Conservation (phyloP, 1,284 basidiomycete species). For the Microbotryum scabiosae region DNA sequence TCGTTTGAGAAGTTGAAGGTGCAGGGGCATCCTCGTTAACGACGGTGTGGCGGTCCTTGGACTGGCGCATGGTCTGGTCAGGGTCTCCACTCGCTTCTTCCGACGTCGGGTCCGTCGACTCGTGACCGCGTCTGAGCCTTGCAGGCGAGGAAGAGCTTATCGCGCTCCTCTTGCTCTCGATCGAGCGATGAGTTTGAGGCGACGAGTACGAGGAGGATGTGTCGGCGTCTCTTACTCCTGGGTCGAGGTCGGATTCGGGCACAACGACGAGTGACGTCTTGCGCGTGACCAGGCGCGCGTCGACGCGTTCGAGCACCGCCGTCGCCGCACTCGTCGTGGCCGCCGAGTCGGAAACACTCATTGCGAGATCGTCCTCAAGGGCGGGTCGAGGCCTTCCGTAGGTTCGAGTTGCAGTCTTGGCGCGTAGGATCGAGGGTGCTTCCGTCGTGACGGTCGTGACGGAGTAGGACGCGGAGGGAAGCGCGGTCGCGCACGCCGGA, state of each 20-base stretch:
- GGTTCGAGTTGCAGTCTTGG: not conserved
- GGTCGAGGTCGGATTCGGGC: slow-evolving; percentile 13
- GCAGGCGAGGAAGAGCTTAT: slow-evolving; percentile 3
- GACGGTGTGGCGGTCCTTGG: not conserved
- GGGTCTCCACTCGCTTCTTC: slow-evolving; percentile 4
- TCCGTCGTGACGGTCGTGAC: too few relatives aligned
- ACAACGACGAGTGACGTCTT: slow-evolving; percentile 2
- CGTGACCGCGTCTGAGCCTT: not conserved
- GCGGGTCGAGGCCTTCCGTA: not conserved
- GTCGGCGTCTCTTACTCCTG: too few relatives aligned
- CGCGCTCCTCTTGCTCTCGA: not conserved
- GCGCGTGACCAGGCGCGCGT: not conserved
- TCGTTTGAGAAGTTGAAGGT: not conserved
- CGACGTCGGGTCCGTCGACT: slow-evolving; percentile 23
- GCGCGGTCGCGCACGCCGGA: too few relatives aligned
- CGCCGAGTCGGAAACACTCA: too few relatives aligned
- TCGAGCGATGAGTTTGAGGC: not conserved
- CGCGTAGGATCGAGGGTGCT: not conserved
- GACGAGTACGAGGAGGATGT: not conserved
- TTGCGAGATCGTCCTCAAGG: not conserved
- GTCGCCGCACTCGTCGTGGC: too few relatives aligned
- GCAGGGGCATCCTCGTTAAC: not conserved
- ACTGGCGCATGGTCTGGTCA: not conserved
- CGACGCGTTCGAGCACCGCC: not conserved
- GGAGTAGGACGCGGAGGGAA: too few relatives aligned